Percentiles rank a stretch among this genome's conserved stretches.
phyloP scores from a whole-genome alignment of 306 rosid species.

The Pterocarpus macrocarpus region DNA sequence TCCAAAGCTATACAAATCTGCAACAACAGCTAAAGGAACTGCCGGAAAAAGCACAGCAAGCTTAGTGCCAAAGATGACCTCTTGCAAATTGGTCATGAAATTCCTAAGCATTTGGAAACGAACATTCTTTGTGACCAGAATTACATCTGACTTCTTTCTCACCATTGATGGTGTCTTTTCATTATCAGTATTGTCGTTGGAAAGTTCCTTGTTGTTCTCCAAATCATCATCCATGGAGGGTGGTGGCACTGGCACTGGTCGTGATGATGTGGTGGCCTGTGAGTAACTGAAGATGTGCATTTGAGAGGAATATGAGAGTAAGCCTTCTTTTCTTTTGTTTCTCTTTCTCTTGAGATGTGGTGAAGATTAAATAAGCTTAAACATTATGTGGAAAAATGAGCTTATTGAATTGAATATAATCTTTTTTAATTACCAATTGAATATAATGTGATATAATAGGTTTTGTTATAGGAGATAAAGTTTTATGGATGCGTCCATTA shows the following conservation, averaged over 20 bases:
- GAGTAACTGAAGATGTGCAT: slow-evolving; percentile 1
- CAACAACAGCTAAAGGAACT: slow-evolving; percentile 75
- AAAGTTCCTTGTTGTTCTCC: slow-evolving; percentile 33
- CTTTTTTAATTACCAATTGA: not conserved
- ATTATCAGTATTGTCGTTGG: not conserved
- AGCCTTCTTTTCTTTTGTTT: not conserved
- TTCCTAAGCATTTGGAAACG: slow-evolving; percentile 55
- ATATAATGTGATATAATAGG: not conserved
- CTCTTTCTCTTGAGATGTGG: not conserved
- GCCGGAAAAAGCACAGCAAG: slow-evolving; percentile 84
- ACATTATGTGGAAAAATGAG: slow-evolving; percentile 15
- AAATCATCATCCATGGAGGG: slow-evolving; percentile 37
- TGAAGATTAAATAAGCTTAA: slow-evolving; percentile 35
- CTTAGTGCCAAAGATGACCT: slow-evolving; percentile 82
- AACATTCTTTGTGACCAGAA: slow-evolving; percentile 49
- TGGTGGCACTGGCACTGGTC: not conserved
- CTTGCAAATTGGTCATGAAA: slow-evolving; percentile 61
- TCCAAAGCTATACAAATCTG: slow-evolving; percentile 62
- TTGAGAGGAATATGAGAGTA: not conserved
- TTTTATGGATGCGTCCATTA: slow-evolving; percentile 21
- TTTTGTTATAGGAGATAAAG: not conserved
- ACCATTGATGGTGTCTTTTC: slow-evolving; percentile 55
- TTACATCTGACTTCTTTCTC: slow-evolving; percentile 69
- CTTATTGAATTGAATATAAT: not conserved
- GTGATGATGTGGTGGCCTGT: slow-evolving; percentile 24